Evolutionary conservation across 2,329 filamentous ascomycete species (phyloP).

Genomic region (Fusarium nisikadoi): DNA sequence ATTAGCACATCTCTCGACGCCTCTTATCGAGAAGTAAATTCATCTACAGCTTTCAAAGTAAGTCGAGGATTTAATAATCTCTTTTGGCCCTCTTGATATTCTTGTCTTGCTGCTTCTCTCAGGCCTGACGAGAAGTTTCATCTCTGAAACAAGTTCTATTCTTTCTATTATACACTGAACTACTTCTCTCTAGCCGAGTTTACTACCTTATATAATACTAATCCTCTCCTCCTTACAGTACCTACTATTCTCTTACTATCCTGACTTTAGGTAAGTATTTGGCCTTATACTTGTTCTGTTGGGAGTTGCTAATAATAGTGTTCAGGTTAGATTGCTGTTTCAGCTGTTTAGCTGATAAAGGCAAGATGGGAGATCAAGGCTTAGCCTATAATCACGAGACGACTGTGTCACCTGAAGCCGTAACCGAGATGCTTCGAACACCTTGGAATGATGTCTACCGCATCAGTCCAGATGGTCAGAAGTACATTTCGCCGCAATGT

Average conservation of each 20-base stretch:
- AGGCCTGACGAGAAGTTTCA: not conserved
- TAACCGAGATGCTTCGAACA: conserved; percentile 20
- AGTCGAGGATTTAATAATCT: too few relatives aligned
- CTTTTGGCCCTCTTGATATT: too few relatives aligned
- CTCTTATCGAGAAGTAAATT: not conserved
- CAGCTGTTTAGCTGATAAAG: not conserved
- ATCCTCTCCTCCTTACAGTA: not conserved
- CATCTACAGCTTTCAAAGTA: not conserved
- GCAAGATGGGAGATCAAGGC: not conserved
- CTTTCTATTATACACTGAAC: not conserved
- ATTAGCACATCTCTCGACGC: not conserved
- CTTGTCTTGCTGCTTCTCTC: not conserved
- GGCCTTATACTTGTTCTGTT: not conserved
- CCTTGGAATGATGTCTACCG: conserved; percentile 31
- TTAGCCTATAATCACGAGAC: not conserved
- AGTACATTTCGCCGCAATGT: conserved; percentile 39
- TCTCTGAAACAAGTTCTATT: not conserved
- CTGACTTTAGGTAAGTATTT: not conserved
- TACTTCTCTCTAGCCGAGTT: not conserved
- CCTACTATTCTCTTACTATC: not conserved
- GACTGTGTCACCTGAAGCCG: not conserved
- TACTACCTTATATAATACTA: rapidly evolving
- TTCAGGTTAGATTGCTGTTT: too few relatives aligned
- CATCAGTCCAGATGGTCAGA: conserved; percentile 35
- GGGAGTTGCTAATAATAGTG: not conserved